phyloP scores from a whole-genome alignment of 371 early-diverging fungal genomes.

The Astathelohania contejeani region DNA sequence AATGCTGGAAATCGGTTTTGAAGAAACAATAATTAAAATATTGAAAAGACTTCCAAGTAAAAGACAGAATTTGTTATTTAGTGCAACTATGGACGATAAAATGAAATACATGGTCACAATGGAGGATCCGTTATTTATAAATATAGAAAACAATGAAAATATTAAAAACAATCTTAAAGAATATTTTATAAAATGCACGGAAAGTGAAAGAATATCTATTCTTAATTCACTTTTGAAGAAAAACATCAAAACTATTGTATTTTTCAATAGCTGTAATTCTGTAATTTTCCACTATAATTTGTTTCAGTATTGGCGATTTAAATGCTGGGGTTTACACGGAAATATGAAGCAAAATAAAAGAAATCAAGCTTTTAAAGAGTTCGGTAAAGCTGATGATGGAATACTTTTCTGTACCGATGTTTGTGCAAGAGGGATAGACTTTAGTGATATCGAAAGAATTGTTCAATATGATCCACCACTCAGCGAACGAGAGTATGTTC shows the following conservation, averaged over 20 bases:
- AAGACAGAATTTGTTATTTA: constrained; percentile 85
- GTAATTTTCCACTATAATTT: constrained; percentile 22
- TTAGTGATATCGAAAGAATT: constrained; percentile 38
- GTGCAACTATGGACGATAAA: constrained; percentile 91
- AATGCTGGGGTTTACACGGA: constrained; percentile 34
- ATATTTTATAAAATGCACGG: constrained; percentile 32
- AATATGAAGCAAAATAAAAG: constrained; percentile 35
- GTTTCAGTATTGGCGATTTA: constrained; percentile 18
- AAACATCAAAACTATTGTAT: constrained; percentile 37
- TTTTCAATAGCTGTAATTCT: constrained; percentile 38
- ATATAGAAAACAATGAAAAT: constrained; percentile 14
- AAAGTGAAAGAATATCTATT: constrained; percentile 33
- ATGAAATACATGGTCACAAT: constrained; percentile 76
- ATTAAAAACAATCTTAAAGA: constrained; percentile 26
- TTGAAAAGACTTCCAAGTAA: constrained; percentile 68
- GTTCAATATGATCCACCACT: constrained; percentile 29
- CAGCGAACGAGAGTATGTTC: constrained; percentile 66
- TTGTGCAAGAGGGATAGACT: constrained; percentile 49
- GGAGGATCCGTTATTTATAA: constrained; percentile 16
- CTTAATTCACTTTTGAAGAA: constrained; percentile 25
- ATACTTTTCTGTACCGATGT: constrained; percentile 48
- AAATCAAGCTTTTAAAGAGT: constrained; percentile 29
- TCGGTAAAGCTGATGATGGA: constrained; percentile 21
- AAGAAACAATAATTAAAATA: constrained; percentile 26
- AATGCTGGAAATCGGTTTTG: constrained; percentile 48